Base-by-base conservation (phyloP, 345 rosid genomes). In the Populus pruinosa region DNA sequence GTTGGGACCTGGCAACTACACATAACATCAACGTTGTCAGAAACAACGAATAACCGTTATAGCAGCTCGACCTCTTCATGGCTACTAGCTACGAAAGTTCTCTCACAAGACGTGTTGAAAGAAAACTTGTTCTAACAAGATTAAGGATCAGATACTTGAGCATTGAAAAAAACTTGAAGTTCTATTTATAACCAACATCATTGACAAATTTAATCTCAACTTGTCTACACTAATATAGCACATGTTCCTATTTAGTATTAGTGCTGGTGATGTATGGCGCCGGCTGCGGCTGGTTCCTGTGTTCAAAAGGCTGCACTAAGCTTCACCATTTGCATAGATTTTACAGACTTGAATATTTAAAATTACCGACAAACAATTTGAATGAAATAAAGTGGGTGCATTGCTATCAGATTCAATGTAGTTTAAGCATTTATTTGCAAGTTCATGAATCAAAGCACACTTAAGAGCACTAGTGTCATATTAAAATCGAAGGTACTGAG, bases 231-330 rank as follows among this genome's bases (percentile, higher is more conserved):
- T 47, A 47, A 14, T 1, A 12, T 4, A 47, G 20, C 53, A 47
- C 20, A 47, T 14, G 53, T 18, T 47, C 3, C 53, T 47, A 47
- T 6, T 8, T 14, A 21, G 12, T 16, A 1, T 5, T 67, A 80
- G 91, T 88, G 86, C 78, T 74, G 70, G n/a, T 86, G 85, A 86
- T 85, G 87, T 80, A 72, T 53, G 89, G 85, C 85, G 29, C 29
- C 29, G 82, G 87, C 87, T 73, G 70, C 70, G 62, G 64, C 67
- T 35, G 36, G 72, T 50, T 25, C 59, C 36, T 18, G 20, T 21
- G 17, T 23, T 6, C 11, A 47, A 70, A 72, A 38, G 53, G 53
- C 17, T 59, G 47, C 20, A 55, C n/a, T n/a, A 25, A 47, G 44
- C 47, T 12, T 29, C 23, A 5, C 8, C 21, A 63, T 29, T 50